phyloP scores from a whole-genome alignment of 352 stramenopile genomes.

The Globisporangium nagaii region DNA sequence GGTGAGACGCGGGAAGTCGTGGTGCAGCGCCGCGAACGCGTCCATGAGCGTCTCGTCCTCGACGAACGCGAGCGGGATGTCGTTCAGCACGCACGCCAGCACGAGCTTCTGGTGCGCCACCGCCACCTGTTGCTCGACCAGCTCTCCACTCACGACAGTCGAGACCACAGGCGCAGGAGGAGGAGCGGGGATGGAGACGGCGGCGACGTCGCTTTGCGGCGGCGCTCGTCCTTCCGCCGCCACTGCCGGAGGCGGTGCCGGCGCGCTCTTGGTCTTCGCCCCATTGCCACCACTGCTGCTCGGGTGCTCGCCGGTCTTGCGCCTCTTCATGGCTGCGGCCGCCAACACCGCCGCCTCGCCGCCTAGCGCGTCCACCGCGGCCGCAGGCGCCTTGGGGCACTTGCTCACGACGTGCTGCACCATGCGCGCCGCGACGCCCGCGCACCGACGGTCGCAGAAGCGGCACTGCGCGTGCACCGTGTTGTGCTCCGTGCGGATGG shows the following conservation, averaged over 20 bases:
- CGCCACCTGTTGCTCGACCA: conserved; percentile 5
- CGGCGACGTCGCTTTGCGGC: neutral
- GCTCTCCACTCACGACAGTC: neutral
- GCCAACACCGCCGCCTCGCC: conserved; percentile 1
- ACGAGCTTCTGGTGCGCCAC: conserved; percentile 32
- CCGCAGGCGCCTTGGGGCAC: conserved; percentile 25
- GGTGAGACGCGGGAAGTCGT: conserved; percentile 17
- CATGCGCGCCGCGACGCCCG: conserved; percentile 48
- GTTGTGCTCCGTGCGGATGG: conserved; percentile 33
- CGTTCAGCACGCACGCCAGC: conserved; percentile 33
- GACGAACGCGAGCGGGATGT: conserved; percentile 27
- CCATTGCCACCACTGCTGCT: neutral
- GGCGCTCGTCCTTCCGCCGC: too few relatives aligned
- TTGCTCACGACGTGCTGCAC: conserved; percentile 35
- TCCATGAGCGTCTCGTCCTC: conserved; percentile 30
- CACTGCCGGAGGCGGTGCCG: neutral
- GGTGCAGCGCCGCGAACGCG: conserved; percentile 24
- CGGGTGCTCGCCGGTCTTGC: neutral
- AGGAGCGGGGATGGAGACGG: neutral
- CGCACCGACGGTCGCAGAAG: conserved; percentile 39
- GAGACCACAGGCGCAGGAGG: neutral
- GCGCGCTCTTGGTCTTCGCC: neutral
- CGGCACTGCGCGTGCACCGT: conserved; percentile 42
- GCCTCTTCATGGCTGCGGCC: conserved; percentile 6
- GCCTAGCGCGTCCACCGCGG: conserved; percentile 19